phyloP scores from a whole-genome alignment of 2,329 filamentous ascomycete species.

The Fusarium miscanthi region DNA sequence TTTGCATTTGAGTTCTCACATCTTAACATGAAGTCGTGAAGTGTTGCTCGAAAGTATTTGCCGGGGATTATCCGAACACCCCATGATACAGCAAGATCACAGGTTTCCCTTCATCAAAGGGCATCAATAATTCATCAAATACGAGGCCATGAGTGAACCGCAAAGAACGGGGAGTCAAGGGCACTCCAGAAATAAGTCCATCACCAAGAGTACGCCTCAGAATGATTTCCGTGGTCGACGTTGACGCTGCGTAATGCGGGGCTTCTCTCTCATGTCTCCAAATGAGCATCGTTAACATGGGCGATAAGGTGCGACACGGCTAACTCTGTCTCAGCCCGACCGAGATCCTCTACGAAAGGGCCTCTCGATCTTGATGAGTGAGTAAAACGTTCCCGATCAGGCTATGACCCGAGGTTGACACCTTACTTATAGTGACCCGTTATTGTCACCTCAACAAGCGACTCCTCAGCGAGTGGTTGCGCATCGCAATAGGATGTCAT shows the following conservation, averaged over 20 bases:
- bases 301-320: neutral
- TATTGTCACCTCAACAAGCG: conserved; percentile 47
- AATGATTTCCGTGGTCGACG: neutral
- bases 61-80: conserved; percentile 42
- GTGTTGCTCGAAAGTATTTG: neutral
- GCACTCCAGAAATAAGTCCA: conserved; percentile 53
- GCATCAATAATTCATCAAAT: conserved; percentile 9
- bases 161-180: conserved; percentile 46
- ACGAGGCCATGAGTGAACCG: conserved; percentile 46
- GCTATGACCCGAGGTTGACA: neutral
- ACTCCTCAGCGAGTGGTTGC: conserved; percentile 34
- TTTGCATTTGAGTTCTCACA: neutral
- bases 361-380: conserved; percentile 83
- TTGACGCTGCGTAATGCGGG: neutral
- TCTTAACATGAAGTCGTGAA: neutral
- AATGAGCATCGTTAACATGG: conserved; percentile 3
- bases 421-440: conserved; percentile 38
- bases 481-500: conserved; percentile 41
- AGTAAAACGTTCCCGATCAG: conserved; percentile 45
- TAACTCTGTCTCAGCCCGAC: conserved; percentile 59
- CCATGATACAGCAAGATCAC: conserved; percentile 23
- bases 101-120: conserved; percentile 10
- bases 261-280: conserved; percentile 4
- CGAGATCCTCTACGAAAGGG: conserved; percentile 78
- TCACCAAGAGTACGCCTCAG: conserved; percentile 51